Conservation (phyloP, 2,329 filamentous ascomycete genomes). For the Fusarium globosum region DNA sequence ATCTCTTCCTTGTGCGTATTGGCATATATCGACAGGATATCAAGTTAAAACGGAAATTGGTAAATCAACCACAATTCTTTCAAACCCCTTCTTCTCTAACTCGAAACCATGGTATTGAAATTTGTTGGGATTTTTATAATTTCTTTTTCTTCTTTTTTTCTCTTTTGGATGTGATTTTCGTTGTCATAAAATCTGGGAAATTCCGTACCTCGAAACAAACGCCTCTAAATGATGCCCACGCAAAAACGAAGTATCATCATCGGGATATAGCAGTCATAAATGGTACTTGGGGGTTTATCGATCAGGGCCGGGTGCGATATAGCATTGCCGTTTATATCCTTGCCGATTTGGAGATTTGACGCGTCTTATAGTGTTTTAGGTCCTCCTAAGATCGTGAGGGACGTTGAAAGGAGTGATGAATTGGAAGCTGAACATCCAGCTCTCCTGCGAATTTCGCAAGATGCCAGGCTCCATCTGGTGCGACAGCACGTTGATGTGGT, state of each 20-base stretch:
- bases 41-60: conserved; percentile 7
- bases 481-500: conserved; percentile 8
- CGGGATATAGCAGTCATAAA: conserved; percentile 26
- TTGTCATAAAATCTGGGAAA: conserved; percentile 24
- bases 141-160: not conserved
- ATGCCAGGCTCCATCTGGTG: conserved; percentile 19
- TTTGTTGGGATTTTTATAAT: not conserved
- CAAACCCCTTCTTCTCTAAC: conserved; percentile 30
- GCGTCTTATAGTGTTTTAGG: not conserved
- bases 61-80: conserved; percentile 8
- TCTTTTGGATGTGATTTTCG: conserved; percentile 2
- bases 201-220: conserved; percentile 33
- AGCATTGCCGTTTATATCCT: conserved; percentile 16
- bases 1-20: conserved; percentile 2
- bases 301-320: not conserved
- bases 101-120: conserved; percentile 9
- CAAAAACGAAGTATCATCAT: conserved; percentile 19
- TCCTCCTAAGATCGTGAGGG: not conserved
- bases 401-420: conserved; percentile 1
- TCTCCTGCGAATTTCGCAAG: conserved; percentile 34
- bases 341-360: not conserved
- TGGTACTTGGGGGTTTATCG: not conserved
- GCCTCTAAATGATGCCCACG: conserved; percentile 43
- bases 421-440: conserved; percentile 24
- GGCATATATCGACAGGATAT: conserved; percentile 25